phyloP scores from a whole-genome alignment of 257 asterid genomes.

The Fraxinus quadrangulata region DNA sequence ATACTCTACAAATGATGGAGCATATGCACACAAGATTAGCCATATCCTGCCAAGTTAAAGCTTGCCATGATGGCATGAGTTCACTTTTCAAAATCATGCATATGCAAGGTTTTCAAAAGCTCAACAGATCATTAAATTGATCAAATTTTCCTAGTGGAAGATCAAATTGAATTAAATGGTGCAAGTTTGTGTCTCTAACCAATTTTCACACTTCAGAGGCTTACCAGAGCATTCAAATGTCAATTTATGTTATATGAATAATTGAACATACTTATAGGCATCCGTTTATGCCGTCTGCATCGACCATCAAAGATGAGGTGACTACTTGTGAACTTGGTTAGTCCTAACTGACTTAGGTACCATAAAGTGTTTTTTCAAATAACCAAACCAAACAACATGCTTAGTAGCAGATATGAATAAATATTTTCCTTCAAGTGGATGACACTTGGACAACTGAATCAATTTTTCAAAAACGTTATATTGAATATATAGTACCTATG shows the following conservation, averaged over 20 bases:
- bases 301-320: background rate
- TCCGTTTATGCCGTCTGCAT: background rate
- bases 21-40: slow-evolving; percentile 19
- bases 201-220: background rate
- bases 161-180: background rate
- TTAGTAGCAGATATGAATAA: background rate
- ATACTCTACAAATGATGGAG: slow-evolving; percentile 46
- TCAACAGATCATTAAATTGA: background rate
- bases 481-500: slow-evolving; percentile 47
- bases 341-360: background rate
- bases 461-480: background rate
- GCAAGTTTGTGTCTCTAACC: background rate
- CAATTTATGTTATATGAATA: background rate
- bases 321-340: background rate
- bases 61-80: background rate
- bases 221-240: background rate
- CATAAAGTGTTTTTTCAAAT: background rate
- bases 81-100: background rate
- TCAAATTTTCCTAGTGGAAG: background rate
- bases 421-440: background rate
- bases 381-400: background rate
- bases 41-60: background rate
- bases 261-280: background rate
- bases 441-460: too few species aligned
- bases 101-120: background rate